phyloP scores from a whole-genome alignment of 1,284 basidiomycete species.

The Polyporus tsugae region DNA sequence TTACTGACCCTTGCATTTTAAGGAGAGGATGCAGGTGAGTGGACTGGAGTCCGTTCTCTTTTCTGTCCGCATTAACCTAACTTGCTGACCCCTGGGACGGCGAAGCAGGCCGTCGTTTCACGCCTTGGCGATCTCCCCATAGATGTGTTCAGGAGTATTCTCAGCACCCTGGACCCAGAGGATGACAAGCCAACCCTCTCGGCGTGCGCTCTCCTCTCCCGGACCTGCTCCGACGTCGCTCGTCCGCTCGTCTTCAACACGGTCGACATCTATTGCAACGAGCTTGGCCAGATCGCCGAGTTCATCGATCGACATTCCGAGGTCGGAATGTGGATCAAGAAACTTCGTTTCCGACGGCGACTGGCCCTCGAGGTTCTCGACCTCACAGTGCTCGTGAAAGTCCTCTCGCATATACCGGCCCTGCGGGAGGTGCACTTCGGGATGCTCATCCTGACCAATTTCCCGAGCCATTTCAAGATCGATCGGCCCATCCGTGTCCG shows the following conservation, averaged over 20 bases:
- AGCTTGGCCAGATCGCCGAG: not conserved
- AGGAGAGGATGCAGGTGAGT: not conserved
- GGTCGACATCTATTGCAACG: not conserved
- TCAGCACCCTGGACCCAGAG: not conserved
- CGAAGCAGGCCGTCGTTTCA: not conserved
- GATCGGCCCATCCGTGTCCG: not conserved
- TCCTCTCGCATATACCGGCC: not conserved
- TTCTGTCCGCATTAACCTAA: not conserved
- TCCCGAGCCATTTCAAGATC: not conserved
- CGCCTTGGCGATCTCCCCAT: not conserved
- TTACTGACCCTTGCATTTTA: not conserved
- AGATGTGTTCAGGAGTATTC: not conserved
- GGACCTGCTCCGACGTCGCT: not conserved
- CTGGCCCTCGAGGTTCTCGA: not conserved
- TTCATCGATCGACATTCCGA: not conserved
- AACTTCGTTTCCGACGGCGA: not conserved
- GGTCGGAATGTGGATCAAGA: not conserved
- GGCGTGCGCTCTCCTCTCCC: not conserved
- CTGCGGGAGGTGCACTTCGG: not conserved
- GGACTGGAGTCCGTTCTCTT: not conserved
- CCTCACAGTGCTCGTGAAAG: not conserved
- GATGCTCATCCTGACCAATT: not conserved
- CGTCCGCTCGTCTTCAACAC: not conserved
- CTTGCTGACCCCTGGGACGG: not conserved
- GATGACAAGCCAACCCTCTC: slow-evolving; percentile 1